Evolutionary conservation across 768 basidiomycete genomes (phyloP).

Genomic region (Xerocomellus dryophilus): DNA sequence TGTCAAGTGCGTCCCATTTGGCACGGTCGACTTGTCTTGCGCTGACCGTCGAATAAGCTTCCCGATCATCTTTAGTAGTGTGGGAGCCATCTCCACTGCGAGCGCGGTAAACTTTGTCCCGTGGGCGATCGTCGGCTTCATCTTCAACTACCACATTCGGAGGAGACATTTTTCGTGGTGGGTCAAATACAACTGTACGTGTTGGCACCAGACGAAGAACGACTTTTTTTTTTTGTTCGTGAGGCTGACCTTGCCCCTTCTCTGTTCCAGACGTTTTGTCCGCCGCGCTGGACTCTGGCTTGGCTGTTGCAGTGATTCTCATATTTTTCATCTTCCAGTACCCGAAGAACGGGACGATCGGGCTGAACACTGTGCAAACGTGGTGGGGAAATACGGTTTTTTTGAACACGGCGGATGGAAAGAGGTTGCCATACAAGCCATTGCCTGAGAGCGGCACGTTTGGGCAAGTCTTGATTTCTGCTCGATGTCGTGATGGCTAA

Average conservation of each 20-base stretch:
- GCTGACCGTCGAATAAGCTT: constrained; percentile 24
- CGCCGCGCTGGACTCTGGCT: constrained; percentile 68
- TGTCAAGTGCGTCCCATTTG: constrained; percentile 52
- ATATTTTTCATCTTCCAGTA: constrained; percentile 67
- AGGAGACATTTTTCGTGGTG: constrained; percentile 64
- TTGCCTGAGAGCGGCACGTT: constrained; percentile 21
- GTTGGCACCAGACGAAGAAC: too few species aligned
- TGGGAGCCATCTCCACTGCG: constrained; percentile 61
- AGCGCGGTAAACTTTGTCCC: constrained; percentile 64
- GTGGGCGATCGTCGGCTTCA: constrained; percentile 62
- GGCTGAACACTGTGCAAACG: constrained; percentile 44
- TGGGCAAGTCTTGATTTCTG: constrained; percentile 20
- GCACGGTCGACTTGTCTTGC: not conserved
- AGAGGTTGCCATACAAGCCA: constrained; percentile 7
- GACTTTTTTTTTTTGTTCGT: not conserved
- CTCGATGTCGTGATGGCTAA: not conserved
- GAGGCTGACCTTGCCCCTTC: constrained; percentile 14
- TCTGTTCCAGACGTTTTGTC: constrained; percentile 53
- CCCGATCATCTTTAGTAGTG: constrained; percentile 53
- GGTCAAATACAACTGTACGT: constrained; percentile 51
- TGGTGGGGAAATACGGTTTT: constrained; percentile 72
- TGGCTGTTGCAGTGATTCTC: constrained; percentile 52
- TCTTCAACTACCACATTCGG: constrained; percentile 62
- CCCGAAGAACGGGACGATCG: constrained; percentile 59
- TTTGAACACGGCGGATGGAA: constrained; percentile 22